These are phyloP conservation scores for Grosmannia serpens DNA, from an alignment of 2,329 filamentous ascomycete species.

Conservation along the genomic window DNA sequence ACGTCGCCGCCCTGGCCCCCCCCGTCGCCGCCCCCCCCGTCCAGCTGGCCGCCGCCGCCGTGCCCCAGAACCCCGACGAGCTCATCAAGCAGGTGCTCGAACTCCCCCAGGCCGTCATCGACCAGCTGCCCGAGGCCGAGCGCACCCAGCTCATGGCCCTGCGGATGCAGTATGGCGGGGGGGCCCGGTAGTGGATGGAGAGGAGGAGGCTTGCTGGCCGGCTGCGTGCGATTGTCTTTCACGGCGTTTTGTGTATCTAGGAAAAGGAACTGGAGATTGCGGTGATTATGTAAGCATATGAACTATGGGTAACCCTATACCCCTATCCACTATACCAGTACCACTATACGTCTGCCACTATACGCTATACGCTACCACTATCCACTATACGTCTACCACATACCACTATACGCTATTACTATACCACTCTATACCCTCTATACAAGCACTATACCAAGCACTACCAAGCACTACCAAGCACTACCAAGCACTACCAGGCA, in stretches of 20 bases:
- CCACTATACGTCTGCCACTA: too few species aligned
- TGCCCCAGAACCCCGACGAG: constrained; percentile 40
- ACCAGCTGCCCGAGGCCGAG: constrained; percentile 63
- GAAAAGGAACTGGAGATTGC: too few species aligned
- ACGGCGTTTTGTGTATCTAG: background rate
- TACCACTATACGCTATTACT: too few species aligned
- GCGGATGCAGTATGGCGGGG: constrained; percentile 25
- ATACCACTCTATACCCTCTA: too few species aligned
- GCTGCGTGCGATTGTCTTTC: background rate
- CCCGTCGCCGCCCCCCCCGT: constrained; percentile 24
- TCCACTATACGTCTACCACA: too few species aligned
- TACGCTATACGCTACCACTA: too few species aligned
- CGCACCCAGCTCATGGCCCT: constrained; percentile 70
- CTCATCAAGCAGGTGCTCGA: constrained; percentile 72
- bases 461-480: too few species aligned
- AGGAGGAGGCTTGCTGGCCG: background rate
- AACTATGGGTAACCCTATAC: too few species aligned
- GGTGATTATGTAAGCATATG: background rate
- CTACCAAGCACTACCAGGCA: too few species aligned
- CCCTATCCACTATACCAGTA: too few species aligned
- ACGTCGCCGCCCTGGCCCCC: constrained; percentile 20
- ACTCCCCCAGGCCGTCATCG: constrained; percentile 70
- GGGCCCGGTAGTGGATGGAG: background rate
- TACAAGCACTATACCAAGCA: too few species aligned
- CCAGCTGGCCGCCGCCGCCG: constrained; percentile 16